These are phyloP conservation scores for Obelidium mucronatum DNA, from an alignment of 192 early-diverging fungal genomes.

Conservation along the genomic window DNA sequence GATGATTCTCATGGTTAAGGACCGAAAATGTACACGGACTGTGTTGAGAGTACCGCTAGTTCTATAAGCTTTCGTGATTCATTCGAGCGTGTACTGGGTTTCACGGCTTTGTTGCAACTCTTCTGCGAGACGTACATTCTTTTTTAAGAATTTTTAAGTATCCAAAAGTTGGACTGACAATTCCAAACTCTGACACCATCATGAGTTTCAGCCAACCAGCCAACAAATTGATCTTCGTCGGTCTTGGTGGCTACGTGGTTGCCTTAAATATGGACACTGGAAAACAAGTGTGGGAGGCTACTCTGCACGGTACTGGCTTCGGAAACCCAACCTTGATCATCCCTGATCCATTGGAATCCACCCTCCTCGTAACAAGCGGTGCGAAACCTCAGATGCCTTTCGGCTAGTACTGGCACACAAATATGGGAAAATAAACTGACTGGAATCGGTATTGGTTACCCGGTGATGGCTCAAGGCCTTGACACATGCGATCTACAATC, in stretches of 20 bases:
- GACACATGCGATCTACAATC: not conserved
- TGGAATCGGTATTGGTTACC: constrained; percentile 3
- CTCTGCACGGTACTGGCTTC: not conserved
- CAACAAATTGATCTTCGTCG: not conserved
- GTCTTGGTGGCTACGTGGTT: not conserved
- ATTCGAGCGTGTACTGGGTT: no score
- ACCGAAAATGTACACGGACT: no score
- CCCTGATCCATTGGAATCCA: not conserved
- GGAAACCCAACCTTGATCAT: not conserved
- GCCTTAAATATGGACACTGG: not conserved
- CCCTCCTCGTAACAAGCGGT: constrained; percentile 4
- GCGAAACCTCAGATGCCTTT: constrained; percentile 24
- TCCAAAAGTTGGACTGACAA: no score
- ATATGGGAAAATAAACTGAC: not conserved
- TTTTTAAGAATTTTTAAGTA: no score
- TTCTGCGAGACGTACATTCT: no score
- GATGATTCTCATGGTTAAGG: not conserved
- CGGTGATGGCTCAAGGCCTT: not conserved
- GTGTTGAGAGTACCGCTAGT: no score
- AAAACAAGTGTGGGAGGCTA: not conserved
- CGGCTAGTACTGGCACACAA: not conserved
- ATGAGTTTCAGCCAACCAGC: no score
- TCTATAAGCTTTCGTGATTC: no score
- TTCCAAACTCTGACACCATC: no score
- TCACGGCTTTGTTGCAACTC: no score